Percentiles rank a stretch among this genome's conserved stretches.
These are phyloP conservation scores for Exserohilum turcica DNA, from an alignment of 2,329 filamentous ascomycete species.

Conservation along the genomic window DNA sequence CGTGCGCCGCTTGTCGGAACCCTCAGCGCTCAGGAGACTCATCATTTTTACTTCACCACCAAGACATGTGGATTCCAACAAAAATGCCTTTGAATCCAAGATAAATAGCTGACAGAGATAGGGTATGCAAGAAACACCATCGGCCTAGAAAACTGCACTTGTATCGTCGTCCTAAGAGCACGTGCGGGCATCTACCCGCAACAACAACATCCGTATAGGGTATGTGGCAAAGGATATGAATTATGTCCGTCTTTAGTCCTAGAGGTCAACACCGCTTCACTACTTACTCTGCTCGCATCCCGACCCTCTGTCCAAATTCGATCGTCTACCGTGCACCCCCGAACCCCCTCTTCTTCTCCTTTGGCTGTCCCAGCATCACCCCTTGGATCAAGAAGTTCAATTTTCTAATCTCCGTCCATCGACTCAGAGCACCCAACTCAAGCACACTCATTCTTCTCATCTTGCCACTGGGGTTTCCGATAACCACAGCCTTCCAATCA, in stretches of 20 bases:
- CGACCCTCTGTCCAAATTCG: neutral
- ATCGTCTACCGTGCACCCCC: conserved; percentile 8
- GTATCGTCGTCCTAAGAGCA: neutral
- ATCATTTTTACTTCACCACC: conserved; percentile 9
- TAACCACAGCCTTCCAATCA: conserved; percentile 71
- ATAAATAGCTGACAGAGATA: neutral
- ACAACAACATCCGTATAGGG: neutral
- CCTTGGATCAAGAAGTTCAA: conserved; percentile 50
- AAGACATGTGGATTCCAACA: neutral
- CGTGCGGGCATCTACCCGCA: neutral
- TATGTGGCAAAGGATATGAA: neutral
- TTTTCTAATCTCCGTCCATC: conserved; percentile 72
- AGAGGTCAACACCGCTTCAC: too few relatives aligned
- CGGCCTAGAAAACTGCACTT: neutral
- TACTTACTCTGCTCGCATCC: too few relatives aligned
- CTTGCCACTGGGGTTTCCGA: conserved; percentile 73
- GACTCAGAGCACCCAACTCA: conserved; percentile 69
- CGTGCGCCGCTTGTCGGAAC: conserved; percentile 20
- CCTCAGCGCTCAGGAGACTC: conserved; percentile 16
- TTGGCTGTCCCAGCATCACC: conserved; percentile 19
- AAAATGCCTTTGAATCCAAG: too few relatives aligned
- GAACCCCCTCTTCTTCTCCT: conserved; percentile 15
- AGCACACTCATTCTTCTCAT: conserved; percentile 72
- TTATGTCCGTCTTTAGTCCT: neutral
- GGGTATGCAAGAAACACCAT: neutral